Percentiles rank a stretch among this genome's conserved stretches.
Conservation (phyloP, 75 land plant species). For the Sequoia sempervirens region DNA sequence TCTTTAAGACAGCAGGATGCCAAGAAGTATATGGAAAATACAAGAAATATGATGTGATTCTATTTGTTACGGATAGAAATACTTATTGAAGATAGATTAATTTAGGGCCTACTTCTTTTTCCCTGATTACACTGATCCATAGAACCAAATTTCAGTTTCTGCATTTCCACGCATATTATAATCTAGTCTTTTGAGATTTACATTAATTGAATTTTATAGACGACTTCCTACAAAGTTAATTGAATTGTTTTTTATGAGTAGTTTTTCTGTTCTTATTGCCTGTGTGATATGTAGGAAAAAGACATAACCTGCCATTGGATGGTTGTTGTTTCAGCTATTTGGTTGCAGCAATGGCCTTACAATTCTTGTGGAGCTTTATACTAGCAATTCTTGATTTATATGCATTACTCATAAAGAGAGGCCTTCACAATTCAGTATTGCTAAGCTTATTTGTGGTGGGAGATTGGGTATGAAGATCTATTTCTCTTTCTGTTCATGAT, state of each 20-base stretch:
- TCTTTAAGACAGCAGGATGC: no score
- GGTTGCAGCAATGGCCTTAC: constrained; percentile 90
- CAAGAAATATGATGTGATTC: neutral
- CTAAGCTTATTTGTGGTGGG: constrained; percentile 87
- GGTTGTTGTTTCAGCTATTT: constrained; percentile 55
- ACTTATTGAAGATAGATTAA: neutral
- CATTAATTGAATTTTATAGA: neutral
- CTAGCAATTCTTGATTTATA: constrained; percentile 61
- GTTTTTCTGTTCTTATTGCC: neutral
- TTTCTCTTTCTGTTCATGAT: neutral
- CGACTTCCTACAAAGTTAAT: neutral
- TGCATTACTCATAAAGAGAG: constrained; percentile 52
- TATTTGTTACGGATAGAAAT: neutral
- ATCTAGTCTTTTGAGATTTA: neutral
- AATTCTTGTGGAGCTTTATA: constrained; percentile 74
- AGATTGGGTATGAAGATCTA: constrained; percentile 66
- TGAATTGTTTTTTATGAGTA: neutral
- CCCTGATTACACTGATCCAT: neutral
- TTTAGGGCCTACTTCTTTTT: neutral
- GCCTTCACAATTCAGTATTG: constrained; percentile 60
- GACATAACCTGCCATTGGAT: neutral
- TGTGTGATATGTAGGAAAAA: neutral
- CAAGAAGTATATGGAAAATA: neutral
- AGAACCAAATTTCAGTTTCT: neutral
- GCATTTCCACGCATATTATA: neutral